Evolutionary conservation across 768 basidiomycete species (phyloP).

Genomic region (Auriscalpium orientale): DNA sequence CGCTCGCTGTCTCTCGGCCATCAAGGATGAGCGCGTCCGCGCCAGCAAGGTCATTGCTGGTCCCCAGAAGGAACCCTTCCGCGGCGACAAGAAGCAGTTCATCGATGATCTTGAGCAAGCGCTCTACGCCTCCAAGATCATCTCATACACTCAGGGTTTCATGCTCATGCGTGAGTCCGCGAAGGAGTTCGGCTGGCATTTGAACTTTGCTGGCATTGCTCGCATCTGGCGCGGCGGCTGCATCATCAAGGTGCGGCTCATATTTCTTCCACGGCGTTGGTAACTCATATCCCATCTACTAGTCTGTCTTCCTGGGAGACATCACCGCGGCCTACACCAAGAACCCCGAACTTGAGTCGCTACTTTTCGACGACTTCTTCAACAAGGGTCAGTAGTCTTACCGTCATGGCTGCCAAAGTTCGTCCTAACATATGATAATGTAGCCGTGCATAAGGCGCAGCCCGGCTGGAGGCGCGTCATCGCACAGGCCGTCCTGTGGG

Average conservation of each 20-base stretch:
- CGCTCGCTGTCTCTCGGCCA: conserved; percentile 92
- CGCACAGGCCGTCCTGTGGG: conserved; percentile 95
- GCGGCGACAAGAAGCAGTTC: conserved; percentile 96
- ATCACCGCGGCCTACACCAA: conserved; percentile 89
- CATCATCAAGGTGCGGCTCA: conserved; percentile 80
- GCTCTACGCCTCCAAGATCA: conserved; percentile 98
- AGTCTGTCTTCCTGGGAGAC: conserved; percentile 81
- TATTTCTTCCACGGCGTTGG: background rate
- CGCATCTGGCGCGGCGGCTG: conserved; percentile 99
- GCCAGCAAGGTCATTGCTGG: conserved; percentile 89
- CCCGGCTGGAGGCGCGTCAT: conserved; percentile 97
- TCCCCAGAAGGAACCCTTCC: conserved; percentile 89
- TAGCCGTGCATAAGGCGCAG: conserved; percentile 89
- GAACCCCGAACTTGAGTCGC: conserved; percentile 76
- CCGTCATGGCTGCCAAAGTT: background rate
- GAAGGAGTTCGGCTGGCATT: conserved; percentile 85
- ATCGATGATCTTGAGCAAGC: conserved; percentile 99
- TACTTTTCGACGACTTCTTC: conserved; percentile 97
- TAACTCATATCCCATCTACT: conserved; percentile 26
- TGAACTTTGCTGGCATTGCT: conserved; percentile 97
- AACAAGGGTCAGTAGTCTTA: conserved; percentile 56
- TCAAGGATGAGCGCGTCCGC: conserved; percentile 92
- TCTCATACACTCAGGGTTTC: conserved; percentile 99
- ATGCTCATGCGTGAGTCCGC: conserved; percentile 99
- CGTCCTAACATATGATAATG: background rate